Percentiles rank a stretch among this genome's conserved stretches.
Conservation (phyloP, 345 rosid species). For the rapeseed (Brassica napus) region Da-Ae NC_063444.1:17619001-17619500, state of each 20-base stretch:
- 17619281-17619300: conserved; percentile 19
- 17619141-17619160: not conserved
- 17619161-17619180: not conserved
- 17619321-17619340: not conserved
- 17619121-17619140: not conserved
- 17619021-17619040: too few species aligned
- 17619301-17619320: conserved; percentile 36
- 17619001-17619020: too few species aligned
- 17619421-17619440: conserved; percentile 15
- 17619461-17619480: conserved; percentile 20
- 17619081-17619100: not conserved
- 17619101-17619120: not conserved
- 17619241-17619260: not conserved
- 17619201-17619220: not conserved
- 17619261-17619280: conserved; percentile 6
- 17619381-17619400: conserved; percentile 31
- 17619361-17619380: conserved; percentile 10
- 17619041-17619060: not conserved
- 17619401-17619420: not conserved
- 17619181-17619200: not conserved
- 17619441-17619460: conserved; percentile 33
- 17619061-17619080: not conserved
- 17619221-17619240: not conserved
- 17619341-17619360: conserved; percentile 30
- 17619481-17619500: not conserved